phyloP scores from a whole-genome alignment of 805 yeast species.

The Metschnikowia cubensis region DNA sequence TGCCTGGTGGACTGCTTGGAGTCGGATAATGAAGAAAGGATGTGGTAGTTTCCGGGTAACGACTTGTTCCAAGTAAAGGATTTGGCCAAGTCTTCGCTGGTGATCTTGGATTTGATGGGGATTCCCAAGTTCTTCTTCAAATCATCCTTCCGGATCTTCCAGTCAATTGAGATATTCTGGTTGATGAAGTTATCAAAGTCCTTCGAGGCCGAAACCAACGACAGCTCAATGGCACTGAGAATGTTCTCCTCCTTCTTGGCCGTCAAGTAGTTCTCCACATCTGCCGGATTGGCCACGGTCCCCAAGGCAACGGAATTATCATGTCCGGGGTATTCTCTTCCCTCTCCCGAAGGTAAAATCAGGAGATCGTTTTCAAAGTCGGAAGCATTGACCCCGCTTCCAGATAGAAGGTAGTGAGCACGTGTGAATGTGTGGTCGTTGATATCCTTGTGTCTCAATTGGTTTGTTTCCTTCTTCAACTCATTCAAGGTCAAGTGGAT shows the following conservation, averaged over 20 bases:
- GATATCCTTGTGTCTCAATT: constrained; percentile 42
- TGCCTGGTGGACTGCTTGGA: constrained; percentile 25
- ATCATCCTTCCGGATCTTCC: constrained; percentile 75
- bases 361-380: constrained; percentile 65
- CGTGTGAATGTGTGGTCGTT: constrained; percentile 47
- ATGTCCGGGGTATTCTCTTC: not conserved
- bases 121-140: constrained; percentile 67
- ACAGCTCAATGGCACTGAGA: constrained; percentile 75
- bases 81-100: constrained; percentile 18
- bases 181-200: constrained; percentile 80
- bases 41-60: constrained; percentile 28
- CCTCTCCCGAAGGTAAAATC: constrained; percentile 17
- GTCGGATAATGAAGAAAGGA: constrained; percentile 29
- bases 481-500: constrained; percentile 78
- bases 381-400: constrained; percentile 83
- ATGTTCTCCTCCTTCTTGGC: constrained; percentile 80
- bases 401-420: constrained; percentile 86
- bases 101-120: constrained; percentile 12
- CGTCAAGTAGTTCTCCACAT: constrained; percentile 57
- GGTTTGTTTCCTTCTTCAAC: constrained; percentile 63
- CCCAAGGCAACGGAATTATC: not conserved
- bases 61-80: constrained; percentile 35
- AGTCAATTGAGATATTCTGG: constrained; percentile 71
- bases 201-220: constrained; percentile 64
- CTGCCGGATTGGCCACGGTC: not conserved